Evolutionary conservation across 345 rosid species (phyloP).

Genomic region (Linum trigynum): DNA sequence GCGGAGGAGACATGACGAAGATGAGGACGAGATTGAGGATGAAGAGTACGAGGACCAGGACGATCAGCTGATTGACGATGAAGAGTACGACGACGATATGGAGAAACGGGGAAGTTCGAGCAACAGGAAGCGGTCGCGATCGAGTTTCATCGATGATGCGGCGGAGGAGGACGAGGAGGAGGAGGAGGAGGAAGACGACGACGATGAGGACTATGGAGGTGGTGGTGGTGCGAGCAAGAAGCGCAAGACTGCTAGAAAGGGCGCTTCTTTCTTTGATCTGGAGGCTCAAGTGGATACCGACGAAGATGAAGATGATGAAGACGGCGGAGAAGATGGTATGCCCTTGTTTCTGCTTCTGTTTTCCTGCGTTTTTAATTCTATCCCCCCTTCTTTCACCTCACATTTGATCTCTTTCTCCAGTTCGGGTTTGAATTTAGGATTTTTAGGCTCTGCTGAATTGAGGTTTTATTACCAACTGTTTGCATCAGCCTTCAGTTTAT

Average conservation of each 20-base stretch:
- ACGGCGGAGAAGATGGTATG: conserved; percentile 64
- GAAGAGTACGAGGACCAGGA: conserved; percentile 42
- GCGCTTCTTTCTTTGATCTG: conserved; percentile 46
- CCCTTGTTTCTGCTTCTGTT: not conserved
- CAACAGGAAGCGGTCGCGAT: conserved; percentile 60
- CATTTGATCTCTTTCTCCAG: not conserved
- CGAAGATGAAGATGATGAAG: conserved; percentile 85
- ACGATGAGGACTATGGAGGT: conserved; percentile 43
- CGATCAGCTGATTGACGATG: conserved; percentile 30
- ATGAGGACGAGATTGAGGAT: conserved; percentile 29
- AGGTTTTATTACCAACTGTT: too few species aligned
- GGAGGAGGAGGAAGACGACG: conserved; percentile 57
- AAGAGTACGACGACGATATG: conserved; percentile 47
- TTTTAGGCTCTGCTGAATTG: not conserved
- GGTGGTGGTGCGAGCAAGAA: conserved; percentile 28
- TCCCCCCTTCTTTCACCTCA: too few species aligned
- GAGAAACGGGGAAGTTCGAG: conserved; percentile 21
- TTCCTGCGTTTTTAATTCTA: too few species aligned
- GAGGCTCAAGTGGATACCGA: conserved; percentile 76
- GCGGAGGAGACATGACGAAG: conserved; percentile 31
- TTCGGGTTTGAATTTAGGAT: not conserved
- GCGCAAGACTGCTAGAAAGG: conserved; percentile 31
- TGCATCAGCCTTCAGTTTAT: too few species aligned
- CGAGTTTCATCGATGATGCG: conserved; percentile 67
- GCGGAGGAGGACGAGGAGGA: conserved; percentile 85